These are phyloP conservation scores for Quercus lobata DNA, from an alignment of 331 rosid genomes.

Conservation along the genomic window DNA sequence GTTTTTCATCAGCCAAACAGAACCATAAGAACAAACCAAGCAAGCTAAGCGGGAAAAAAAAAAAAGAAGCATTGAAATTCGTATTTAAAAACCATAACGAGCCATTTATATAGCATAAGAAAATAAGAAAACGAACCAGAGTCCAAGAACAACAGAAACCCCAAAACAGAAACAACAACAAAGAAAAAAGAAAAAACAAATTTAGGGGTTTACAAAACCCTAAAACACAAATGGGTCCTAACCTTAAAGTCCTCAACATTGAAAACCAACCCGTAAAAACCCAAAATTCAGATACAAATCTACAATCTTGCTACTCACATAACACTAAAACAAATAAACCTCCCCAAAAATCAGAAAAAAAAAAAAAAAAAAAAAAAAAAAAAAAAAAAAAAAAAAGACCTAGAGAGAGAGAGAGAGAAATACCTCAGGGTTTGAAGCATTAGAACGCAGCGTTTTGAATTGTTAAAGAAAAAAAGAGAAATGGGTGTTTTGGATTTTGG, in stretches of 20 bases:
- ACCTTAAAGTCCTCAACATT: background rate
- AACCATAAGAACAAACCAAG: background rate
- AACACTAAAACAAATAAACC: background rate
- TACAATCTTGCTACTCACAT: background rate
- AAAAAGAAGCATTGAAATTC: background rate
- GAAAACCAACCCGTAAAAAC: background rate
- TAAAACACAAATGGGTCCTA: background rate
- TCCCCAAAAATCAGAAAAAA: background rate
- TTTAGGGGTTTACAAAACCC: background rate
- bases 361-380: no score
- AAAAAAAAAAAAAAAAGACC: no score
- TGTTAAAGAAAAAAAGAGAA: background rate
- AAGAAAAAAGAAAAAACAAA: background rate
- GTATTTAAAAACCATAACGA: background rate
- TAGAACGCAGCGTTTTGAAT: background rate
- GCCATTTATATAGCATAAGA: background rate
- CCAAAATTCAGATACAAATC: background rate
- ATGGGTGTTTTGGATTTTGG: background rate
- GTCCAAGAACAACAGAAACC: conserved; percentile 4
- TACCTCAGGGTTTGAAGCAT: conserved; percentile 18
- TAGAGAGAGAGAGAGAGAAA: background rate
- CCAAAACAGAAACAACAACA: background rate
- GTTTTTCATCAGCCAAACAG: conserved; percentile 1
- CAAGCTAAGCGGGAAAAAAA: background rate
- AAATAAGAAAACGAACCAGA: background rate